Conservation (phyloP, 2,329 filamentous ascomycete genomes). For the Cytospora mali region DNA sequence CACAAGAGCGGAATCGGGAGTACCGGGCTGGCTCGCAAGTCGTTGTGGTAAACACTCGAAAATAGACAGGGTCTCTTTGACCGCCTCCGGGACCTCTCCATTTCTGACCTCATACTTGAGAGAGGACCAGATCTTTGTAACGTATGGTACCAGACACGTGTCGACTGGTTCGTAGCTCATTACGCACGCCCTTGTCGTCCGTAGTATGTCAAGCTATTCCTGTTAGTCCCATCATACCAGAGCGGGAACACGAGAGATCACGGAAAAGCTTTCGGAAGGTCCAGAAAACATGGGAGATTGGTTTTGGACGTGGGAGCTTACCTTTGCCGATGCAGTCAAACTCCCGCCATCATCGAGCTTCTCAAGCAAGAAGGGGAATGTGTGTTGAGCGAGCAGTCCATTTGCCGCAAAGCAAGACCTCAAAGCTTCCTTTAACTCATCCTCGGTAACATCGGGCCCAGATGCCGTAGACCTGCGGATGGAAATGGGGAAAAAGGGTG, state of each 20-base stretch:
- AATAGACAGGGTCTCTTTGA: constrained; percentile 58
- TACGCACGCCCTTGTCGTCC: constrained; percentile 57
- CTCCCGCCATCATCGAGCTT: constrained; percentile 63
- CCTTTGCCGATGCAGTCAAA: constrained; percentile 61
- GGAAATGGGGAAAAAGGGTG: constrained; percentile 64
- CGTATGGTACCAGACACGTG: constrained; percentile 51
- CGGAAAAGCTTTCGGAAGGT: too few species aligned
- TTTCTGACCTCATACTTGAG: constrained; percentile 66
- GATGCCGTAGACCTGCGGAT: constrained; percentile 54
- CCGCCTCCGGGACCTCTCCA: constrained; percentile 59
- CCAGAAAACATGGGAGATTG: background rate
- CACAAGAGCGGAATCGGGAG: constrained; percentile 40
- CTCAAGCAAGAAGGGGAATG: constrained; percentile 57
- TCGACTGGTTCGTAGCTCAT: constrained; percentile 50
- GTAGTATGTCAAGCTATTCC: constrained; percentile 55
- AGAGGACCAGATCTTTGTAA: constrained; percentile 58
- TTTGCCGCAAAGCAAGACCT: constrained; percentile 58
- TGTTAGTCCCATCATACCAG: background rate
- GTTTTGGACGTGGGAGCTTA: constrained; percentile 30
- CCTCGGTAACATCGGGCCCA: constrained; percentile 52
- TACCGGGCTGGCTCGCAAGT: constrained; percentile 5
- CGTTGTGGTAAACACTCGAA: constrained; percentile 53
- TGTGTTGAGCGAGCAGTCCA: constrained; percentile 46
- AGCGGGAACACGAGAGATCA: background rate
- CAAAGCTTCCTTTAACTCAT: constrained; percentile 57